Conservation (phyloP, 192 early-diverging fungal genomes). For the Umbelopsis ramanniana region DNA sequence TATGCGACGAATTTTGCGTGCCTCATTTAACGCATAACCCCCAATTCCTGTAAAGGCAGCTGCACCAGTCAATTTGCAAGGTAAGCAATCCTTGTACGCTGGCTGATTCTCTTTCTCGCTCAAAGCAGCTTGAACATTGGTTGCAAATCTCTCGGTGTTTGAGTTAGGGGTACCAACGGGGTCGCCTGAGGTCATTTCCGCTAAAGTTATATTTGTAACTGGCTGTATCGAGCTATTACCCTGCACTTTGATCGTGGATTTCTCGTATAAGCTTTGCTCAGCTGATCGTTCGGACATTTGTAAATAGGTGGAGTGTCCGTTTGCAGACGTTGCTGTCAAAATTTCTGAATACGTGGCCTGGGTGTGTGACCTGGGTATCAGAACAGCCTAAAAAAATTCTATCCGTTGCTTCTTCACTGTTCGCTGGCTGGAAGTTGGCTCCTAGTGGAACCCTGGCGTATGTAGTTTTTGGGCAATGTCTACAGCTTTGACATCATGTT, state of each 20-base stretch:
- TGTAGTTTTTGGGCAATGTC: too few species aligned
- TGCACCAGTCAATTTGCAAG: conserved; percentile 41
- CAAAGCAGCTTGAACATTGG: not conserved
- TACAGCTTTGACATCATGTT: too few species aligned
- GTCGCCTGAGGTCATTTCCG: not conserved
- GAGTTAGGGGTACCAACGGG: not conserved
- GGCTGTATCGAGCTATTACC: not conserved
- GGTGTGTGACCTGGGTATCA: not conserved
- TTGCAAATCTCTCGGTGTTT: not conserved
- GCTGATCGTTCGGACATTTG: not conserved
- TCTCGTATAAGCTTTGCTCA: not conserved
- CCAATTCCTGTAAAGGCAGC: conserved; percentile 36
- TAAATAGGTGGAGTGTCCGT: too few species aligned
- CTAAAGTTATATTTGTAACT: not conserved
- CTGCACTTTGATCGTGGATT: conserved; percentile 6
- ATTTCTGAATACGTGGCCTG: too few species aligned
- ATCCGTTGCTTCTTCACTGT: too few species aligned
- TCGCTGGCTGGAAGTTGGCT: too few species aligned
- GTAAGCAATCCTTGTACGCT: conserved; percentile 42
- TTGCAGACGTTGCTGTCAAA: too few species aligned
- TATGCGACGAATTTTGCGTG: conserved; percentile 22
- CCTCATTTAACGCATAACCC: conserved; percentile 36
- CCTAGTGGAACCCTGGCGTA: too few species aligned
- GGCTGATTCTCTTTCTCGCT: not conserved
- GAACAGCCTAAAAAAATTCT: not conserved